Conservation (phyloP, 805 yeast genomes). For the Saccharomycopsis fermentans region DNA sequence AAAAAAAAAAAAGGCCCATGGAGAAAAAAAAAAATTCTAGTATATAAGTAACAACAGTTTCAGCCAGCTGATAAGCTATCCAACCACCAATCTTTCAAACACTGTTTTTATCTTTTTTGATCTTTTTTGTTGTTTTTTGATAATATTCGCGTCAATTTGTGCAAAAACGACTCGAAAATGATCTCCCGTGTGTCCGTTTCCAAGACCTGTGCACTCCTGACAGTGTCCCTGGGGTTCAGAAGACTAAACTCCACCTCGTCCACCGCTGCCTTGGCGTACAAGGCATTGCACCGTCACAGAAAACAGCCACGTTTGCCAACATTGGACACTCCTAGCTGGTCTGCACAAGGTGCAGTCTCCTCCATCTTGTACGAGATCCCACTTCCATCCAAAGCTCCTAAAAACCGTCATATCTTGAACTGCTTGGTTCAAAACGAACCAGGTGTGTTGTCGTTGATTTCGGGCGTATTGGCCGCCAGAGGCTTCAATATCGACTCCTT, state of each 20-base stretch:
- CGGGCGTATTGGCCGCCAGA: slow-evolving; percentile 94
- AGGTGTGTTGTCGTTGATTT: slow-evolving; percentile 86
- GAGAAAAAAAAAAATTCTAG: too few species aligned
- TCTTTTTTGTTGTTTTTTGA: too few species aligned
- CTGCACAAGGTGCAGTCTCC: slow-evolving; percentile 93
- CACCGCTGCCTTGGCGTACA: slow-evolving; percentile 90
- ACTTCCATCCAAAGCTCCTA: slow-evolving; percentile 41
- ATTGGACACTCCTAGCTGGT: slow-evolving; percentile 87
- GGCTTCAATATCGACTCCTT: slow-evolving; percentile 97
- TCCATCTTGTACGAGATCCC: slow-evolving; percentile 92
- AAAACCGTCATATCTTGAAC: slow-evolving; percentile 82
- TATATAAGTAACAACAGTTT: too few species aligned
- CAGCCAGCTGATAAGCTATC: too few species aligned
- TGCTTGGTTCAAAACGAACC: slow-evolving; percentile 98
- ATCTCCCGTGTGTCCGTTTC: neutral
- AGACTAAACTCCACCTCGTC: slow-evolving; percentile 40
- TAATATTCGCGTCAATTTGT: too few species aligned
- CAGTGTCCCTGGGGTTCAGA: neutral
- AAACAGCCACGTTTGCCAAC: slow-evolving; percentile 88
- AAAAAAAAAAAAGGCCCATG: too few species aligned
- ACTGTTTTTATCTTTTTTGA: too few species aligned
- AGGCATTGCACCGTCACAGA: slow-evolving; percentile 78
- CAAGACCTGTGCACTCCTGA: neutral
- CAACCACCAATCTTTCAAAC: too few species aligned
- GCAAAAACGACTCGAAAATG: too few species aligned